A percentile compares a stretch with the other conserved stretches of the same genome.
These are phyloP conservation scores for Blepharisma stoltei DNA, from an alignment of 73 alveolate species.

Conservation along the genomic window DNA sequence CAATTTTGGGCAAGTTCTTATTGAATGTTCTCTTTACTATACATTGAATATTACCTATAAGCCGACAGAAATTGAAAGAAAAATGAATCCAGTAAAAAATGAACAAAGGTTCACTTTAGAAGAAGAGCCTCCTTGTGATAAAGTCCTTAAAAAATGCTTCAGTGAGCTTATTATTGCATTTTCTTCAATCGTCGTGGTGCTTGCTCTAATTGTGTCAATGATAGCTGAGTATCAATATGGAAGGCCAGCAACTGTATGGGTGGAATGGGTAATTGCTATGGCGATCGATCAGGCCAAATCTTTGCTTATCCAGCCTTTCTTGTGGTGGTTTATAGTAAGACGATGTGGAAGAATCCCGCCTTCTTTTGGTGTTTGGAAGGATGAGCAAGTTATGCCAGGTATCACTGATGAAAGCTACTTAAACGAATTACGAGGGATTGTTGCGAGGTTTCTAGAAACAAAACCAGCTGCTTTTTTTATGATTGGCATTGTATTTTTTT, in stretches of 20 bases:
- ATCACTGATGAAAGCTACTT: conserved; percentile 44
- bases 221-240: conserved; percentile 46
- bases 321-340: conserved; percentile 55
- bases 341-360: conserved; percentile 49
- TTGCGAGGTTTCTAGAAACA: conserved; percentile 40
- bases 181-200: conserved; percentile 26
- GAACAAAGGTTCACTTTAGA: conserved; percentile 43
- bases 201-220: conserved; percentile 27
- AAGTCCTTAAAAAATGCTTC: conserved; percentile 49
- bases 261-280: conserved; percentile 51
- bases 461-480: conserved; percentile 38
- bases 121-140: conserved; percentile 55
- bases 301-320: conserved; percentile 40
- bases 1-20: conserved; percentile 41
- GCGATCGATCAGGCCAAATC: conserved; percentile 49
- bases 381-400: conserved; percentile 45
- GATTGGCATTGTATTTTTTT: conserved; percentile 55
- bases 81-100: conserved; percentile 44
- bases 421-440: conserved; percentile 18
- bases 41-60: conserved; percentile 44
- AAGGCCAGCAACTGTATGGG: conserved; percentile 42
- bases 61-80: conserved; percentile 46
- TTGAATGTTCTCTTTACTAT: conserved; percentile 52
- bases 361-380: conserved; percentile 50
- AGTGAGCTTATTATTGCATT: conserved; percentile 44